Percentiles rank a stretch among this genome's conserved stretches.
Conservation (phyloP, 345 rosid species). For the Carallia brachiata region DNA sequence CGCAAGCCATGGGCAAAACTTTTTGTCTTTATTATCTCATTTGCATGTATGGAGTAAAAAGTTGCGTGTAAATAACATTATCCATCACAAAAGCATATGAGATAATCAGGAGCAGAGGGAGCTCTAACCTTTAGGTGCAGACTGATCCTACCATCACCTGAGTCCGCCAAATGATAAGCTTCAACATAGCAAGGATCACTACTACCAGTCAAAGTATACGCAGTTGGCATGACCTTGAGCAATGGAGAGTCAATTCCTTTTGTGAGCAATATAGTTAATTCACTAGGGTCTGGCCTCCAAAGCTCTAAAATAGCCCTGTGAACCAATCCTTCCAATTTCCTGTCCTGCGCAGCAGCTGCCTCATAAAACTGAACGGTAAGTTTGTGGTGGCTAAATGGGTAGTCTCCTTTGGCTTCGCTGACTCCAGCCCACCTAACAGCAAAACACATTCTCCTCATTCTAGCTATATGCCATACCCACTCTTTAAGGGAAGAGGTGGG, state of each 20-base stretch:
- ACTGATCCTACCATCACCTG: constrained; percentile 90
- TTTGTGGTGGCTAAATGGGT: constrained; percentile 98
- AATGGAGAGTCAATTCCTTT: constrained; percentile 72
- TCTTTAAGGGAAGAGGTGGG: background rate
- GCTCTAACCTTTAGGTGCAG: constrained; percentile 74
- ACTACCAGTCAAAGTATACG: constrained; percentile 80
- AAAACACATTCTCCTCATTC: constrained; percentile 21
- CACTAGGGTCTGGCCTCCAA: constrained; percentile 96
- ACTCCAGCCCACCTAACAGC: constrained; percentile 92
- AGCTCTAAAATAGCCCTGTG: constrained; percentile 98
- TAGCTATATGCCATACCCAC: background rate
- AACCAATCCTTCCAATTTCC: constrained; percentile 91
- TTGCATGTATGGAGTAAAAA: too few relatives aligned
- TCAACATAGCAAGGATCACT: constrained; percentile 98
- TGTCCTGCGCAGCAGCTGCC: constrained; percentile 96
- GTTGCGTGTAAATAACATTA: too few relatives aligned
- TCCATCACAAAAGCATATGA: background rate
- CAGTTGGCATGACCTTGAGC: constrained; percentile 75
- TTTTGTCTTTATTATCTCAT: too few relatives aligned
- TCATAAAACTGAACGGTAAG: constrained; percentile 97
- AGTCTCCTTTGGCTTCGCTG: constrained; percentile 97
- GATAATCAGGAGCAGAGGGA: background rate
- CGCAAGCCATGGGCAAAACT: too few relatives aligned
- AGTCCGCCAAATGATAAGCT: constrained; percentile 94
- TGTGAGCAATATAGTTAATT: constrained; percentile 69